Base-by-base conservation (phyloP, 2,329 filamentous ascomycete genomes). In the Diaporthe vexans region DNA sequence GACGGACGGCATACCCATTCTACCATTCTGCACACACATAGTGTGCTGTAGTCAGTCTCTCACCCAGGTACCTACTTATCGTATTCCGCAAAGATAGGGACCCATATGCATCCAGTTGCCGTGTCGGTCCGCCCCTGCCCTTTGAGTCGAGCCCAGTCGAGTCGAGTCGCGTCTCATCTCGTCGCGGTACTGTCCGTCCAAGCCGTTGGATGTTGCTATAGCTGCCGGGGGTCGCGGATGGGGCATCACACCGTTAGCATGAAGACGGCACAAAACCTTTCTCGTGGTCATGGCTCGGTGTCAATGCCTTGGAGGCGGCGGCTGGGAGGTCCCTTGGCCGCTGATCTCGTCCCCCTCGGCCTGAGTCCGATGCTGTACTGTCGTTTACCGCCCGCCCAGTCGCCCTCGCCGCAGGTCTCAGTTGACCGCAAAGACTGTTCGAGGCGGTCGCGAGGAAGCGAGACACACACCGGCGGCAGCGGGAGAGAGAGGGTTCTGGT, bases 261-360 rank as follows among this genome's bases (percentile, higher is more conserved):
- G 33, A 68, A 21, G 71, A 29, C 40, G 61, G 15, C 33, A 70
- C 37, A 57, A 15, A 48, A 15, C 17, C 17, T 48, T 33, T 61
- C 17, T 46, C 24, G n/a, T 37, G 63, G 63, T 3, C n/a, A 48
- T 26, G 58, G 29, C 33, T 57, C 56, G 43, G 69, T 33, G 29
- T 73, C 71, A 70, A 73, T 75, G 71, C 61, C 70, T 65, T 61
- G 26, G 59, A 13, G 65, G 46, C 48, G 40, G 43, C 52, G 65
- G 51, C 71, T 56, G 58, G 71, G 74, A 67, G 51, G 21, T 40
- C 43, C 63, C 35, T 54, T 37, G 72, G 35, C 40, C 24, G 48
- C 72, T 72, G 69, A 72, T 73, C 71, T 54, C 43, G 54, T 61
- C 71, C 17, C 17, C 26, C 58, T 73, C 67, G 51, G 65, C 59